A percentile compares a stretch with the other conserved stretches of the same genome.
phyloP scores from a whole-genome alignment of 768 basidiomycete species.

The Porphyrellus cyaneotinctus region DNA sequence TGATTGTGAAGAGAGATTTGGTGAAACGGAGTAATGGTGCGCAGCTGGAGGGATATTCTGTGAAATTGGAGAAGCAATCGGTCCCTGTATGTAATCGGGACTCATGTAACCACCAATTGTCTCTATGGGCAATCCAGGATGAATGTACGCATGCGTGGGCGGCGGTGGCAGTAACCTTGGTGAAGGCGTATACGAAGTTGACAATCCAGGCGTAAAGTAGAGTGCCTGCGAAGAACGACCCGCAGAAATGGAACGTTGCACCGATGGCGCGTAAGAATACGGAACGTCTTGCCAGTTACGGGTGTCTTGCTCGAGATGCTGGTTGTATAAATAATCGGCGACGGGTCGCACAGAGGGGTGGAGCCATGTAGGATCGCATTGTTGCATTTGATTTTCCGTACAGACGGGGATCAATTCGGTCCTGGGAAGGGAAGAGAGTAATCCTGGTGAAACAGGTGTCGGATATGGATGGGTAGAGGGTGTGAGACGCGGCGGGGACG shows the following conservation, averaged over 20 bases:
- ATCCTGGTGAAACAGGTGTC: conserved; percentile 12
- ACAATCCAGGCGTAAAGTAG: conserved; percentile 36
- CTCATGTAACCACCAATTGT: conserved; percentile 27
- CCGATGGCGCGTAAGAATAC: conserved; percentile 35
- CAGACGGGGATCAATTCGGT: conserved; percentile 5
- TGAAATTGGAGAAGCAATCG: conserved; percentile 53
- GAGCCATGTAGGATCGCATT: conserved; percentile 8
- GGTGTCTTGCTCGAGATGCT: conserved; percentile 6
- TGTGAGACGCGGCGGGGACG: conserved; percentile 24
- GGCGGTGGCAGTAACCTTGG: conserved; percentile 28
- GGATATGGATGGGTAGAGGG: conserved; percentile 20
- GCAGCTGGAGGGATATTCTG: conserved; percentile 56
- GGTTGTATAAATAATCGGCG: conserved; percentile 4
- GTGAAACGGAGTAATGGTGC: conserved; percentile 60
- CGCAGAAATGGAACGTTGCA: conserved; percentile 53
- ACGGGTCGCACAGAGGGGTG: conserved; percentile 4
- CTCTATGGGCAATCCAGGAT: conserved; percentile 12
- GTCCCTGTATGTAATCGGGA: conserved; percentile 57
- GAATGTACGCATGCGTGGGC: conserved; percentile 25
- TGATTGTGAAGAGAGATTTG: conserved; percentile 39
- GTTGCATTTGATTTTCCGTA: conserved; percentile 8
- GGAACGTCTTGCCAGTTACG: conserved; percentile 17
- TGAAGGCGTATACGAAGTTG: conserved; percentile 21
- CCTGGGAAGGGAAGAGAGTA: conserved; percentile 28
- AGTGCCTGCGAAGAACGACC: conserved; percentile 34